Percentiles rank a stretch among this genome's conserved stretches.
Conservation (phyloP, 768 basidiomycete species). For the Rhizopogon roseolus region DNA sequence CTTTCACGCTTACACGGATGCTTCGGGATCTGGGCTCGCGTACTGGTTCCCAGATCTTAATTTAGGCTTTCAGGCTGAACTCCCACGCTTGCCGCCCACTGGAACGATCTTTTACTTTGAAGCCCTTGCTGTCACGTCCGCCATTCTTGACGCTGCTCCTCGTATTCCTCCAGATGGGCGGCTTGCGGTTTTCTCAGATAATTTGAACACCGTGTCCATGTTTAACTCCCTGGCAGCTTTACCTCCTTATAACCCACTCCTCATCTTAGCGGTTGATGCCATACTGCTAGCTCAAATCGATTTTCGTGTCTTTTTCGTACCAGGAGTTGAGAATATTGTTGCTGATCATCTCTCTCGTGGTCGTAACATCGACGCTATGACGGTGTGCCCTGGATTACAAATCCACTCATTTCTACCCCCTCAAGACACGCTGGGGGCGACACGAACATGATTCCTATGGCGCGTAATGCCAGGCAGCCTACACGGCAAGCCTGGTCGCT, state of each 20-base stretch:
- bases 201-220: constrained; percentile 27
- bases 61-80: too few relatives aligned
- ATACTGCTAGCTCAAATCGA: constrained; percentile 8
- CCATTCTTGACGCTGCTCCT: too few relatives aligned
- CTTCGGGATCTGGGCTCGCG: constrained; percentile 13
- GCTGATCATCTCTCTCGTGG: constrained; percentile 22
- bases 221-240: constrained; percentile 22
- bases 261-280: constrained; percentile 9
- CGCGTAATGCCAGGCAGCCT: background rate
- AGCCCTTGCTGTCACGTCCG: too few relatives aligned
- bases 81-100: too few relatives aligned
- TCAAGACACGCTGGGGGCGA: constrained; percentile 24
- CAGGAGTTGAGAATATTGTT: constrained; percentile 17
- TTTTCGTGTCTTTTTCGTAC: constrained; percentile 18
- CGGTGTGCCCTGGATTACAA: background rate
- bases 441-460: background rate
- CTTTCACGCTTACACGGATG: constrained; percentile 17
- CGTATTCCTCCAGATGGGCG: too few relatives aligned
- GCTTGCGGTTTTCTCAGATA: constrained; percentile 28
- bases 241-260: constrained; percentile 10
- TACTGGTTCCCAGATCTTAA: constrained; percentile 29
- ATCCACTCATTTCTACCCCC: constrained; percentile 21
- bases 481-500: constrained; percentile 3
- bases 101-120: too few relatives aligned
- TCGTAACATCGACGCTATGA: constrained; percentile 14